Evolutionary conservation across 805 yeast species (phyloP), one percentile per base, ranked within the genome.

Genomic region (Kregervanrija fluxuum): DNA sequence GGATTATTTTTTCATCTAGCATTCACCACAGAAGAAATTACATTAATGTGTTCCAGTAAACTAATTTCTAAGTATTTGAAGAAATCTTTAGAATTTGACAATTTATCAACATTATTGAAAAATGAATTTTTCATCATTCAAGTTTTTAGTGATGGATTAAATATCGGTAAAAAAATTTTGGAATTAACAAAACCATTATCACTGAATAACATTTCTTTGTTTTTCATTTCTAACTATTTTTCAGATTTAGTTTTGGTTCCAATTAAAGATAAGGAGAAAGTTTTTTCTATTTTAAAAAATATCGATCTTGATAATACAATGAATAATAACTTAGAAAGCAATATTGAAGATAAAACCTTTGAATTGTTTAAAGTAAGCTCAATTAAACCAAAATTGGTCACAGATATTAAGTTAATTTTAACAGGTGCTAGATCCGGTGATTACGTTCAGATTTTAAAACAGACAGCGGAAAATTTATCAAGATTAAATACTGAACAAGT

Each of bases 171-270:
- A 35, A 62, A 81, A 36, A 79, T 80, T 12, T 57, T 80, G 38
- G 76, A 75, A 44, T 60, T 81, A 35, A 77, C 83, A 1, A 66
- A 68, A 41, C 86, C 86, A 1, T 61, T 81, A n/a, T 71, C 82
- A 1, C 65, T 67, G 34, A 76, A 77, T 39, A 70, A 68, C 13
- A 77, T 81, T 30, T 71, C 85, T 2, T 65, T 81, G 32, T 80
- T 79, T 55, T 81, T 80, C 59, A 59, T 81, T 31, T 71, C 80
- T 13, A 77, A 80, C 32, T 82, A 80, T 60, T 80, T 78, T 58
- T 73, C 79, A 35, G 85, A 80, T 58, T 75, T 77, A 39, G 80
- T 81, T 16, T 62, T 81, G 39, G 68, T 80, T n/a, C 87, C 87
- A 0, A 59, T 57, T 33, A 52, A 55, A 5, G 65, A 68, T 6